Percentiles rank a stretch among this genome's conserved stretches.
Conservation (phyloP, 371 early-diverging fungal species). For the Mortierella sp. region DNA sequence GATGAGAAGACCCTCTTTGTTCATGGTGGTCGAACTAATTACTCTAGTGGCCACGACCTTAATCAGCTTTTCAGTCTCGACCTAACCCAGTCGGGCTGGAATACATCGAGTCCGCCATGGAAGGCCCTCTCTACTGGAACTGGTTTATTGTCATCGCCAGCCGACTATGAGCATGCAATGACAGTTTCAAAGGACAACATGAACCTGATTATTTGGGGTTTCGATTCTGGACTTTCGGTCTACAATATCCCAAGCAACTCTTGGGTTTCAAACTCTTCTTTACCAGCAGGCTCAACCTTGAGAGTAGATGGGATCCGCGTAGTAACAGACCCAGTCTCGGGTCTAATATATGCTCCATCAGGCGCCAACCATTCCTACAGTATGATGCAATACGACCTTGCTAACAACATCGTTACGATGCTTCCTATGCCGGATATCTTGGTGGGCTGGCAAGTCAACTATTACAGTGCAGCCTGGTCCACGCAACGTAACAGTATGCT, state of each 20-base stretch:
- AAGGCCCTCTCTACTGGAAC: neutral
- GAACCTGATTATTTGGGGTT: neutral
- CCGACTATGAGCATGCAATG: neutral
- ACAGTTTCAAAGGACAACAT: neutral
- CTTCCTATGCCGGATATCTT: neutral
- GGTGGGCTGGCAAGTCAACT: neutral
- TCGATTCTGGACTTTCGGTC: neutral
- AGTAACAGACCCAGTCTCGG: no score
- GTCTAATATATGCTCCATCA: no score
- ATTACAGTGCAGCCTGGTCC: neutral
- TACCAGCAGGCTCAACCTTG: no score
- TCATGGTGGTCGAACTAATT: neutral
- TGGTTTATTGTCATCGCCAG: neutral
- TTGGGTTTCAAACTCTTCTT: neutral
- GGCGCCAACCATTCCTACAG: no score
- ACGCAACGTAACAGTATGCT: neutral
- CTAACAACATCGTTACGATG: neutral
- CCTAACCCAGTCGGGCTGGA: conserved; percentile 1
- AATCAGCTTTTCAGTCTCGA: neutral
- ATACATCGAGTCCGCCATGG: neutral
- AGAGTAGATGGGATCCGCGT: no score
- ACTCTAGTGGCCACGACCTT: no score
- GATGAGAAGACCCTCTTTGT: neutral
- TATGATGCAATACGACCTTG: neutral
- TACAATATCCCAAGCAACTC: neutral